Evolutionary conservation across 148 eudicot genomes (phyloP).

Genomic region (Suaeda aralocaspica): DNA sequence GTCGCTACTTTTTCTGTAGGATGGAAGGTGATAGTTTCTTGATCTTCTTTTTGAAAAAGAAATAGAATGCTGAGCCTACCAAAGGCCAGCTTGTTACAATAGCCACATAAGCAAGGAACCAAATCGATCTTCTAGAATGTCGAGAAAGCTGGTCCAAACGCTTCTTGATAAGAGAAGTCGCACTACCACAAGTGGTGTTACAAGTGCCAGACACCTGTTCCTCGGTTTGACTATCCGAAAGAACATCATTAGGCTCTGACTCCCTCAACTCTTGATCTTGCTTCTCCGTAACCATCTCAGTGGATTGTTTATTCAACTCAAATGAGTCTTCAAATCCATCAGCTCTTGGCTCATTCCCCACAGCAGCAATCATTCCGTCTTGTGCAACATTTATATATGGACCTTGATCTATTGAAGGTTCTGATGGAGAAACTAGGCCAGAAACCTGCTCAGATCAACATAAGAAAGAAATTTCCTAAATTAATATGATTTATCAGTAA

Average conservation of each 20-base stretch:
- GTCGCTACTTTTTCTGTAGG: constrained; percentile 28
- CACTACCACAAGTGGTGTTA: constrained; percentile 11
- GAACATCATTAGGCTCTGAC: constrained; percentile 6
- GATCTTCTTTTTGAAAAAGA: constrained; percentile 47
- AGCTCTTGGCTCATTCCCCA: constrained; percentile 37
- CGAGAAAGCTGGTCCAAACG: constrained; percentile 54
- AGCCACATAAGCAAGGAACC: constrained; percentile 74
- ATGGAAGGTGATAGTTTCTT: constrained; percentile 30
- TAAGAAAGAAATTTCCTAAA: neutral
- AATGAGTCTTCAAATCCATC: constrained; percentile 28
- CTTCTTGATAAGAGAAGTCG: constrained; percentile 34
- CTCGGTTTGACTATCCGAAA: constrained; percentile 14
- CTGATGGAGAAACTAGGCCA: constrained; percentile 29
- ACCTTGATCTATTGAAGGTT: constrained; percentile 60
- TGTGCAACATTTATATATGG: constrained; percentile 61
- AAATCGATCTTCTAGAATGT: constrained; percentile 54
- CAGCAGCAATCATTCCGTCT: constrained; percentile 73
- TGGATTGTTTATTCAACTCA: constrained; percentile 25
- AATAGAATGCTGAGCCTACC: constrained; percentile 48
- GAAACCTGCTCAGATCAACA: constrained; percentile 30
- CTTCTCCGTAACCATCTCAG: constrained; percentile 21
- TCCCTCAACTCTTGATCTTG: constrained; percentile 26
- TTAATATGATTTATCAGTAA: neutral
- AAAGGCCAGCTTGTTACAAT: constrained; percentile 60
- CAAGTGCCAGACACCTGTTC: constrained; percentile 26